Evolutionary conservation across 2,329 filamentous ascomycete genomes (phyloP), one percentile per base, ranked within the genome.

Genomic region (Metarhizium humberi): DNA sequence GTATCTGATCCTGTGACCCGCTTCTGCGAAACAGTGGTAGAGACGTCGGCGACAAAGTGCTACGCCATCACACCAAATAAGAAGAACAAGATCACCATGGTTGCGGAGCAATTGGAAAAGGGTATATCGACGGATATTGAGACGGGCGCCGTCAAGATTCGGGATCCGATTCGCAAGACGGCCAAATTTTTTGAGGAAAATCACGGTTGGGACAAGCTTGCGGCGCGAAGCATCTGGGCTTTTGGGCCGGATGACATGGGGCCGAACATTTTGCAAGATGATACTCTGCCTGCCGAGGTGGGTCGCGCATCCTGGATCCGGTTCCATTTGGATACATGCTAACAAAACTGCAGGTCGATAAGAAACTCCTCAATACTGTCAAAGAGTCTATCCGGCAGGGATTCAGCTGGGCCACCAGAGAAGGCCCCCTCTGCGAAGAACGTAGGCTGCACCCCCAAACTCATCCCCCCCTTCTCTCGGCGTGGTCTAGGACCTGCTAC

Each of bases 11-110:
- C 94, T 1, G 92, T 99, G 47, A 97, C 94, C 16, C 82, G 94
- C 50, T 99, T 99, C 78, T 96, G 91, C 72, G 94, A 99, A 74
- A 99, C 94, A 0, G 92, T 96, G 30, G 91, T 96, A 42, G 94
- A 99, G 70, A 95, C 94, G 62, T 96, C 91, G 18, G 92, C 92
- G 20, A 96, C 95, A 57, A 96, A 96, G 73, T 99, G 94, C 74
- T 99, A 96, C 69, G 92, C 94, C 25, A 85, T 96, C 63, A 97
- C 94, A 2, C 94, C 94, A 2, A 99, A 99, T 76, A 99, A 99
- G 75, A 96, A 96, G 77, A 99, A 99, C 76, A 96, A 95, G 71
- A 88, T 99, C 65, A 97, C 94, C 40, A 96, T 99, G 90, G 88
- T 97, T 56, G 94, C 94, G 3, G 94, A 99, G 70, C 92, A 94